Evolutionary conservation across 768 basidiomycete genomes (phyloP), one percentile per base, ranked within the genome.

Genomic region (Tephrocybe rancida): DNA sequence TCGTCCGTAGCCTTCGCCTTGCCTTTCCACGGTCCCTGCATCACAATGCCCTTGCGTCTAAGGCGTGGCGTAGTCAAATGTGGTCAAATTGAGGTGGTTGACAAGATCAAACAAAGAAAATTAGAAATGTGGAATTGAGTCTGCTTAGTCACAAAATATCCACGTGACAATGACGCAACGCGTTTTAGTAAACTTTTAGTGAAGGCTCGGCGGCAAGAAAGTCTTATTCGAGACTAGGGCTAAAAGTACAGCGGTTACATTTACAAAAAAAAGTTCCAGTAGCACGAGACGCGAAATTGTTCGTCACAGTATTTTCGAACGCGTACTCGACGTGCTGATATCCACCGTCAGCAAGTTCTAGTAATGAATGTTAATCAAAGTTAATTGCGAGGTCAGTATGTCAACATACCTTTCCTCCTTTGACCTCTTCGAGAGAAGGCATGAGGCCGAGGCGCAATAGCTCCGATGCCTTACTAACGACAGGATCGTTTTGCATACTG

Each of bases 401-500:
- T 44, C 3, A 19, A 14, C 27, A 1, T 59, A 88, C 89, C 82
- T 88, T 90, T 48, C 92, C 92, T 30, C 67, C 80, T 66, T 75
- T 84, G 62, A 97, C 70, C 63, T 92, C 90, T 7, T 83, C 76
- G 5, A 85, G 76, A 4, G 84, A 79, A 8, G 92, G 92, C 92
- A 95, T 95, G 58, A 88, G 73, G 11, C 83, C 87, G 32, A 94
- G 68, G 44, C 90, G 77, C 59, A 95, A 67, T 26, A 97, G 73
- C 68, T 95, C 91, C 8, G 88, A 84, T 1, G 87, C 83, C 70
- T 88, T 87, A 52, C 81, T 78, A 26, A 93, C 88, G 27, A 91
- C 79, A 1, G 92, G 92, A 62, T 93, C 92, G 52, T 83, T 83
- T 67, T 87, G 86, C 88, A 92, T 92, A 61, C 86, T 88, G 48